Evolutionary conservation across 2,329 filamentous ascomycete species (phyloP), one percentile per base, ranked within the genome.

Genomic region (Sodiomyces alkalinus): DNA sequence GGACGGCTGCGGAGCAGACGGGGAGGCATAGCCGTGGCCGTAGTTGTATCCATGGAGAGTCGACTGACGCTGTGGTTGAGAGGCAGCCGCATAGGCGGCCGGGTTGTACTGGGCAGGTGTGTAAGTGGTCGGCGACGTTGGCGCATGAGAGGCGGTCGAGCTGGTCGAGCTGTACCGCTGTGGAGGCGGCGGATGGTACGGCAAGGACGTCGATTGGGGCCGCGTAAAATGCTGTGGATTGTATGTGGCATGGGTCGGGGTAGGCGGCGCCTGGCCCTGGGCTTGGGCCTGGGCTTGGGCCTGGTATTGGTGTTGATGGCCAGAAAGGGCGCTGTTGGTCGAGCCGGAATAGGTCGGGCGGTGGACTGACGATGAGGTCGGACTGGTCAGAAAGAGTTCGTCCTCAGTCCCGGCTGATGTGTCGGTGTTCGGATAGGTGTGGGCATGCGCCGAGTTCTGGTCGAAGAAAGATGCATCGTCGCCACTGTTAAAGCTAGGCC

Each of bases 401-500:
- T 78, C 73, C 9, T 64, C 54, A 11, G 12, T 14, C 7, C 31
- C 21, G 41, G 44, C 46, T 52, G 42, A 41, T 48, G 32, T 40
- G 35, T 18, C 41, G 41, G 29, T 11, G 9, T 43, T 42, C 32
- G 46, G 40, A 36, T 42, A 42, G 33, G 36, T 35, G 6, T 28
- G 33, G 28, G 27, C 21, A 17, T 37, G 35, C 16, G 19, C 26
- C 13, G 20, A 25, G 23, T 14, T 29, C 27, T 34, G 36, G 38
- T 34, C 32, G 41, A 42, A 35, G 27, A 35, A 69, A 27, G 58
- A 53, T 26, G 62, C 58, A 48, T 87, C 80, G 49, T 90, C 81
- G 38, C 77, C 80, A 39, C 65, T 71, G 49, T 83, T 75, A 57
- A 81, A 85, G 57, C 78, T 87, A 27, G 70, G 66, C 38, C 71